Evolutionary conservation across 2,329 filamentous ascomycete genomes (phyloP).

Genomic region (Trichophyton equinum): DNA sequence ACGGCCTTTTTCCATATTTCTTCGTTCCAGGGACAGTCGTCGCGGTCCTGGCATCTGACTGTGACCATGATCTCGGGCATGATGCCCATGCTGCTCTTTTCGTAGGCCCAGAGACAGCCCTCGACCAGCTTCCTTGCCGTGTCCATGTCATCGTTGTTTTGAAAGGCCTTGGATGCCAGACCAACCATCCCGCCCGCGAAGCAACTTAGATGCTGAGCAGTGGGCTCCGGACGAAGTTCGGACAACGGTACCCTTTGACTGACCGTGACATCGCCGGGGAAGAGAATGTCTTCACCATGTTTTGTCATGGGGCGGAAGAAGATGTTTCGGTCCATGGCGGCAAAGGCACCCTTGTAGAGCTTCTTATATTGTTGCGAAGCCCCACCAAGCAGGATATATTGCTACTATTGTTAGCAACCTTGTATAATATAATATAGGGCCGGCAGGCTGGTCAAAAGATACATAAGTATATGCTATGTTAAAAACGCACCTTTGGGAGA

Average conservation of each 20-base stretch:
- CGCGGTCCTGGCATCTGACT: slow-evolving; percentile 26
- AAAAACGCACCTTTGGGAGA: slow-evolving; percentile 37
- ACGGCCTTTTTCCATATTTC: slow-evolving; percentile 5
- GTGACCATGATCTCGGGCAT: slow-evolving; percentile 41
- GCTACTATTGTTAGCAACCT: slow-evolving; percentile 4
- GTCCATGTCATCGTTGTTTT: slow-evolving; percentile 35
- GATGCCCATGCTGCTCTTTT: slow-evolving; percentile 37
- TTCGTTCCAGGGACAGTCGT: slow-evolving; percentile 11
- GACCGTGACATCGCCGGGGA: slow-evolving; percentile 45
- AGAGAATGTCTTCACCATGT: slow-evolving; percentile 56
- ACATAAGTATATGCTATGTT: no score
- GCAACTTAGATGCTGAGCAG: slow-evolving; percentile 42
- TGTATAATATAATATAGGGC: no score
- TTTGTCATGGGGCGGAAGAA: slow-evolving; percentile 67
- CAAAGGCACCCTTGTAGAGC: slow-evolving; percentile 57
- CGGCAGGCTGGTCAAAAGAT: no score
- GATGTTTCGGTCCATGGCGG: slow-evolving; percentile 57
- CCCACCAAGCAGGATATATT: slow-evolving; percentile 56
- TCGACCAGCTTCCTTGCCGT: slow-evolving; percentile 40
- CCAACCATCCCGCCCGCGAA: slow-evolving; percentile 46
- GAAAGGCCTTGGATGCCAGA: slow-evolving; percentile 42
- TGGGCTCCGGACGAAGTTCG: slow-evolving; percentile 24
- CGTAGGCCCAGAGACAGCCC: slow-evolving; percentile 45
- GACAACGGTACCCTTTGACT: slow-evolving; percentile 25
- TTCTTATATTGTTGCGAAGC: slow-evolving; percentile 46